phyloP scores from a whole-genome alignment of 2,329 filamentous ascomycete genomes.

The Trematosphaeria pertusa region DNA sequence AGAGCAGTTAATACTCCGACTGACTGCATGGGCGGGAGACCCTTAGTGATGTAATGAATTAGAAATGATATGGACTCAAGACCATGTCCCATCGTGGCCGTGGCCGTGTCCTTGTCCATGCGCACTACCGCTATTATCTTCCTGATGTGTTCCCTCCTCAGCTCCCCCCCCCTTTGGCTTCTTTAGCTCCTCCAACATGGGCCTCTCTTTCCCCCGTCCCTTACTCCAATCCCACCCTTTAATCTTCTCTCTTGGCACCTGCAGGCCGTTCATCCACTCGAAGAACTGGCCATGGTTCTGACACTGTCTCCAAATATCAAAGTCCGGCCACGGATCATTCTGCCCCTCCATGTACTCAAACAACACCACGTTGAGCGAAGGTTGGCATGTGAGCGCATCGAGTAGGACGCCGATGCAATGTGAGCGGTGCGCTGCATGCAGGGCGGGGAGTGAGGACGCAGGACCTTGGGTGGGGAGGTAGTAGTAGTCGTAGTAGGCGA shows the following conservation, averaged over 20 bases:
- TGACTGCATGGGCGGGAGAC: no score
- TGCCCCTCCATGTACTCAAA: conserved; percentile 11
- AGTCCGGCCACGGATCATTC: conserved; percentile 8
- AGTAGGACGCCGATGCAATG: conserved; percentile 13
- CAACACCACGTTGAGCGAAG: conserved; percentile 10
- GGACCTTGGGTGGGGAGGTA: neutral
- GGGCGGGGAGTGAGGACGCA: neutral
- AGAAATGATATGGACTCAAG: no score
- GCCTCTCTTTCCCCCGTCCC: conserved; percentile 3
- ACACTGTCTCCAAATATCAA: conserved; percentile 6
- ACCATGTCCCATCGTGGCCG: no score
- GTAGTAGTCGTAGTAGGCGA: conserved; percentile 8
- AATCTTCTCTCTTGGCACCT: conserved; percentile 4
- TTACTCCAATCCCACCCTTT: conserved; percentile 5
- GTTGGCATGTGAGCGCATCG: conserved; percentile 14
- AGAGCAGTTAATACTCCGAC: no score
- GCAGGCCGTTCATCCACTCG: conserved; percentile 3
- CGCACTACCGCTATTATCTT: no score
- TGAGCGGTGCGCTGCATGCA: conserved; percentile 4
- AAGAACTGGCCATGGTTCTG: neutral
- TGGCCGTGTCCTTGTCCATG: no score
- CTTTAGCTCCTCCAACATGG: conserved; percentile 1
- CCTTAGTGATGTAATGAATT: no score
- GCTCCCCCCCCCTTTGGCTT: conserved; percentile 1
- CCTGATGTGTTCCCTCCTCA: neutral